phyloP scores from a whole-genome alignment of 2,329 filamentous ascomycete species.

The Tympanopsis confertula region DNA sequence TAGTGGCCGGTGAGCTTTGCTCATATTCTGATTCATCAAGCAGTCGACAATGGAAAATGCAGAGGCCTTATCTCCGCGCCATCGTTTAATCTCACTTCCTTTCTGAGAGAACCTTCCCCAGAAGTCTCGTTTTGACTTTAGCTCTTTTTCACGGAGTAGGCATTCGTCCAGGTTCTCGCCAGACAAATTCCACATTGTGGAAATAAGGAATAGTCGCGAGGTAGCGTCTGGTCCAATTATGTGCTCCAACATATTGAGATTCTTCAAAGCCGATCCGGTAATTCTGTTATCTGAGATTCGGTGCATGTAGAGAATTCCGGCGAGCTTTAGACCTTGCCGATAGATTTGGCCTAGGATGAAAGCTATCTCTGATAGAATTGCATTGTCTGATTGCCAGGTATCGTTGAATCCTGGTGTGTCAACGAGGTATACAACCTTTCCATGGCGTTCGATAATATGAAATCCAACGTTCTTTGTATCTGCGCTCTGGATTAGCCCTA shows the following conservation, averaged over 20 bases:
- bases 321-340: conserved; percentile 11
- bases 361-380: conserved; percentile 24
- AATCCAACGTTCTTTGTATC: no score
- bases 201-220: no score
- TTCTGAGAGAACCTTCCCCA: conserved; percentile 4
- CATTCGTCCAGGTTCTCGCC: conserved; percentile 17
- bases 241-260: conserved; percentile 29
- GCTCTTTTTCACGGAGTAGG: conserved; percentile 13
- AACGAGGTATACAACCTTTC: conserved; percentile 19
- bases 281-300: conserved; percentile 28
- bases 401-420: conserved; percentile 33
- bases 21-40: no score
- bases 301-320: conserved; percentile 32
- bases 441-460: no score
- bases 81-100: no score
- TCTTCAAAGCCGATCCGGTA: conserved; percentile 21
- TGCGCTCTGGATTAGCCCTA: no score
- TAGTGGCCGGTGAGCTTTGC: no score
- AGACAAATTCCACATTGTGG: conserved; percentile 27
- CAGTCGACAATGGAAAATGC: no score
- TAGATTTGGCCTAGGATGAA: conserved; percentile 16
- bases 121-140: conserved; percentile 5
- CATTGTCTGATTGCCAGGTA: conserved; percentile 20
- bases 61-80: no score
- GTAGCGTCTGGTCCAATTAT: conserved; percentile 25